These are phyloP conservation scores for Suillus ampliporus DNA, from an alignment of 768 basidiomycete genomes.

Conservation along the genomic window DNA sequence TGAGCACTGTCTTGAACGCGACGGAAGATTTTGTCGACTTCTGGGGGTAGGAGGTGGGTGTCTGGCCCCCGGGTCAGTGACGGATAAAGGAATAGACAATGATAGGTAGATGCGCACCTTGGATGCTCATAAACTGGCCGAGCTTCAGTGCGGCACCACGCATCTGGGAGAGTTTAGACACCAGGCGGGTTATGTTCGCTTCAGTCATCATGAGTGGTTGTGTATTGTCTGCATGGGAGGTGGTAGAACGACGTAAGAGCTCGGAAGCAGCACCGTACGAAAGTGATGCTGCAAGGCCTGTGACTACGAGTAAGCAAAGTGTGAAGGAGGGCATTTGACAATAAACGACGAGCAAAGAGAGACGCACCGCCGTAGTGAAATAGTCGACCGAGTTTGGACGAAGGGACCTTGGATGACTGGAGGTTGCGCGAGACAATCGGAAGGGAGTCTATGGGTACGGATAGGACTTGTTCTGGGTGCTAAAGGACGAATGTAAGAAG, in stretches of 20 bases:
- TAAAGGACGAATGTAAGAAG: neutral
- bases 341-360: neutral
- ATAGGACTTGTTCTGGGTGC: neutral
- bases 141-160: slow-evolving; percentile 95
- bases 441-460: slow-evolving; percentile 49
- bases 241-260: slow-evolving; percentile 71
- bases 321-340: neutral
- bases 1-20: slow-evolving; percentile 94
- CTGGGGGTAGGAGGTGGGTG: slow-evolving; percentile 84
- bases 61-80: slow-evolving; percentile 52
- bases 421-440: slow-evolving; percentile 46
- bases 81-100: neutral
- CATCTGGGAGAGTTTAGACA: slow-evolving; percentile 94
- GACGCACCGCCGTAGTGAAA: slow-evolving; percentile 91
- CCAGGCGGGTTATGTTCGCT: slow-evolving; percentile 87
- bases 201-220: slow-evolving; percentile 85
- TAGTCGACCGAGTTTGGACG: slow-evolving; percentile 84
- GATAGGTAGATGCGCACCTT: slow-evolving; percentile 53
- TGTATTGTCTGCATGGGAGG: slow-evolving; percentile 36
- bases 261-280: slow-evolving; percentile 91
- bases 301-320: neutral
- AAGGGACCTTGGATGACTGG: slow-evolving; percentile 88
- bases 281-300: slow-evolving; percentile 90
- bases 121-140: slow-evolving; percentile 97
- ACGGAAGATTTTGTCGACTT: slow-evolving; percentile 87